These are phyloP conservation scores for Pichia cephalocereana DNA, from an alignment of 805 yeast genomes.

Conservation along the genomic window DNA sequence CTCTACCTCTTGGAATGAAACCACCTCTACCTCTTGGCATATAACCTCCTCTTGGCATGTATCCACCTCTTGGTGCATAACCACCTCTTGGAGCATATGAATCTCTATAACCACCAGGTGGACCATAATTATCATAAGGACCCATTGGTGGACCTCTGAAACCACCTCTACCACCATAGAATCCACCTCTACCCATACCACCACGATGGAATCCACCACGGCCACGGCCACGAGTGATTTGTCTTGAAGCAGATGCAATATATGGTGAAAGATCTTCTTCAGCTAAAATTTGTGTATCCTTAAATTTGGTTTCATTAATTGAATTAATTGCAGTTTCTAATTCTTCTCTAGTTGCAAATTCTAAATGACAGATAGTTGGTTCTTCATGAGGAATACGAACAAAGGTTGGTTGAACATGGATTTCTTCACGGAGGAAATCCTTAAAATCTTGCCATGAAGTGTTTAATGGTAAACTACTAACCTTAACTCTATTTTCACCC, in stretches of 20 bases:
- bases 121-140: neutral
- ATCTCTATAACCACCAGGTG: slow-evolving; percentile 26
- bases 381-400: slow-evolving; percentile 40
- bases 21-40: slow-evolving; percentile 24
- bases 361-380: slow-evolving; percentile 41
- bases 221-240: slow-evolving; percentile 30
- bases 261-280: slow-evolving; percentile 70
- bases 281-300: slow-evolving; percentile 51
- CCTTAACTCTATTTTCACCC: slow-evolving; percentile 66
- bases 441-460: slow-evolving; percentile 84
- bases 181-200: slow-evolving; percentile 30
- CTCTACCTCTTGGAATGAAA: slow-evolving; percentile 23
- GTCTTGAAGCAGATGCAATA: slow-evolving; percentile 38
- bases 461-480: slow-evolving; percentile 62
- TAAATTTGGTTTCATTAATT: slow-evolving; percentile 64
- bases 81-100: slow-evolving; percentile 26
- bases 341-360: slow-evolving; percentile 59
- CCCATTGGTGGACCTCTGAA: slow-evolving; percentile 23
- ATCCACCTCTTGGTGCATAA: slow-evolving; percentile 29
- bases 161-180: slow-evolving; percentile 22
- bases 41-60: slow-evolving; percentile 20
- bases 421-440: slow-evolving; percentile 80
- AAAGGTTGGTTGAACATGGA: slow-evolving; percentile 55
- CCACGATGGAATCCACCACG: slow-evolving; percentile 39
- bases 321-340: slow-evolving; percentile 65